These are phyloP conservation scores for Nemania sp. DNA, from an alignment of 2,329 filamentous ascomycete species.

Conservation along the genomic window DNA sequence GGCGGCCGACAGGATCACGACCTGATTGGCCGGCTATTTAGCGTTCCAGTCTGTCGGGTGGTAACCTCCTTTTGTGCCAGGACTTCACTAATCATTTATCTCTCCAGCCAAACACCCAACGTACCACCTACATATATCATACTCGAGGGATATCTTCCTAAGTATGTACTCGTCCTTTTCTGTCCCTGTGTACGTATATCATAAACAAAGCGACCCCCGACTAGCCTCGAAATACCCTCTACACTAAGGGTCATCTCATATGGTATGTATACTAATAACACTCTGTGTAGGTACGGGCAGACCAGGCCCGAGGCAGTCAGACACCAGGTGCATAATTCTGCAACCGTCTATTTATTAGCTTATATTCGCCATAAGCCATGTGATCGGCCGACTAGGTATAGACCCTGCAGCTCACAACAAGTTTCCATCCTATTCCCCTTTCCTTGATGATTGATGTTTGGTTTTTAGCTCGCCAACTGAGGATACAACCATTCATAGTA, in stretches of 20 bases:
- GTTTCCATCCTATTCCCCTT: conserved; percentile 7
- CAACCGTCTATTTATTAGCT: conserved; percentile 12
- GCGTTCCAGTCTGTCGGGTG: conserved; percentile 39
- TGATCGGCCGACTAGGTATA: conserved; percentile 23
- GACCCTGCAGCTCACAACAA: conserved; percentile 25
- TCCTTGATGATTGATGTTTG: conserved; percentile 6
- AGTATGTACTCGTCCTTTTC: not conserved
- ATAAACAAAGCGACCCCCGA: not conserved
- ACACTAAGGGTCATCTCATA: not conserved
- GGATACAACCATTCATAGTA: not conserved
- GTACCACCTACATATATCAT: conserved; percentile 20
- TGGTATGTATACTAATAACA: not conserved
- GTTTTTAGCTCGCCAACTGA: conserved; percentile 16
- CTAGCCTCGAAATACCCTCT: not conserved
- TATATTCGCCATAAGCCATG: conserved; percentile 20
- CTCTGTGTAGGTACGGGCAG: not conserved
- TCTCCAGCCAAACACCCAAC: conserved; percentile 13
- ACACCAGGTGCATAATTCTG: not conserved
- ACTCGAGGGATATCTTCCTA: conserved; percentile 10
- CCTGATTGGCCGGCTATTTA: conserved; percentile 31
- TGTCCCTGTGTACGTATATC: not conserved
- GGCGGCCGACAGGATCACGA: conserved; percentile 1
- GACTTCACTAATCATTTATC: conserved; percentile 11
- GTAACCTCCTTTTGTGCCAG: conserved; percentile 21
- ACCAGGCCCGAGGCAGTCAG: not conserved